phyloP scores from a whole-genome alignment of 2,329 filamentous ascomycete species.

The Ophiostoma perfectum region DNA sequence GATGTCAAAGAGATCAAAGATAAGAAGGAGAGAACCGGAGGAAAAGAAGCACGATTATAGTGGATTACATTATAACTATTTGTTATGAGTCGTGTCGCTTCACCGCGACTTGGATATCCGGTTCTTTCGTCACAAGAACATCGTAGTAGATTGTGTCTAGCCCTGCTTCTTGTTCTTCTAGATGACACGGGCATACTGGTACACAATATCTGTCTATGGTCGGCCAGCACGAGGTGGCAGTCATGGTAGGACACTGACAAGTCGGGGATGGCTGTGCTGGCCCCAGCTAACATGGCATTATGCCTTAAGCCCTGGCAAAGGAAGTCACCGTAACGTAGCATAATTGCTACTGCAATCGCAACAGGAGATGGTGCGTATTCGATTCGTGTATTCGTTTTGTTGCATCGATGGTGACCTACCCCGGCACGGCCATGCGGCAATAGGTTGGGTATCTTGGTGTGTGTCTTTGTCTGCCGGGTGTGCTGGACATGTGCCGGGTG shows the following conservation, averaged over 20 bases:
- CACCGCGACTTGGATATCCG: too few relatives aligned
- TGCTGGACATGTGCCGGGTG: neutral
- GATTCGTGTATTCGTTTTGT: neutral
- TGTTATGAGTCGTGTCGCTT: too few relatives aligned
- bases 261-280: neutral
- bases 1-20: neutral
- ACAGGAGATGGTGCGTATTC: neutral
- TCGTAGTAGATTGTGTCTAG: neutral
- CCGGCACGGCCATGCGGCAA: neutral
- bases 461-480: neutral
- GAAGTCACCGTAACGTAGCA: neutral
- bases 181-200: too few relatives aligned
- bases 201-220: neutral
- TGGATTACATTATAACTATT: too few relatives aligned
- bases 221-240: neutral
- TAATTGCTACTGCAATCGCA: too few relatives aligned
- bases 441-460: slow-evolving; percentile 1
- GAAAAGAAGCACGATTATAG: too few relatives aligned
- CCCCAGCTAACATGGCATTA: neutral
- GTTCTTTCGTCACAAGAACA: too few relatives aligned
- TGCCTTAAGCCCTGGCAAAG: neutral
- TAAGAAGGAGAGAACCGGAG: too few relatives aligned
- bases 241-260: neutral
- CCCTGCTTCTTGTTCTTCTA: too few relatives aligned
- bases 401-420: neutral